Percentiles rank a stretch among this genome's conserved stretches.
Conservation (phyloP, 164 flowering plant species). For the Berberis vulgaris region DNA sequence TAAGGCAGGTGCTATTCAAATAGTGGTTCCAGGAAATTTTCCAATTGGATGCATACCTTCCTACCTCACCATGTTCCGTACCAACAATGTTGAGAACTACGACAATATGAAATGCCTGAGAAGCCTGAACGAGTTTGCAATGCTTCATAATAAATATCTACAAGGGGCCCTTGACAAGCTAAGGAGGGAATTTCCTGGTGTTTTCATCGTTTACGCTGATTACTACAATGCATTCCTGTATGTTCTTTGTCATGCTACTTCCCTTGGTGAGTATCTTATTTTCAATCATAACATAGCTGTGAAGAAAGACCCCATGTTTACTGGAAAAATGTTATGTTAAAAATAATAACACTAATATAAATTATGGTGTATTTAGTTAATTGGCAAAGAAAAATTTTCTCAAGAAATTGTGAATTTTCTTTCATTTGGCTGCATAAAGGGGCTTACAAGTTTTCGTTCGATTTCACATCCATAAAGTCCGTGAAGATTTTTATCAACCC, state of each 20-base stretch:
- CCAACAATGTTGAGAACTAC: conserved; percentile 5
- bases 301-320: too few species aligned
- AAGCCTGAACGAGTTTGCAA: conserved; percentile 8
- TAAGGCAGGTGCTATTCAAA: conserved; percentile 7
- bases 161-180: conserved; percentile 7
- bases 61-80: conserved; percentile 4
- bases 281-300: too few species aligned
- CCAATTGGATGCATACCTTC: conserved; percentile 18
- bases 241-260: conserved; percentile 1
- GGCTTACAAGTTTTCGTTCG: too few species aligned
- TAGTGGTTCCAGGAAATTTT: conserved; percentile 16
- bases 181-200: conserved; percentile 11
- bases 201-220: conserved; percentile 1
- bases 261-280: not conserved
- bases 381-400: too few species aligned
- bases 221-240: conserved; percentile 1
- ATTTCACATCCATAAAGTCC: too few species aligned
- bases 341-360: too few species aligned
- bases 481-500: too few species aligned
- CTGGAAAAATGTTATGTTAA: too few species aligned
- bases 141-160: conserved; percentile 13
- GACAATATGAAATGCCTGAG: conserved; percentile 15
- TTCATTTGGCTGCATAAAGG: too few species aligned
- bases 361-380: too few species aligned
- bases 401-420: too few species aligned